These are phyloP conservation scores for Candida boidinii DNA, from an alignment of 805 yeast genomes.

Conservation along the genomic window DNA sequence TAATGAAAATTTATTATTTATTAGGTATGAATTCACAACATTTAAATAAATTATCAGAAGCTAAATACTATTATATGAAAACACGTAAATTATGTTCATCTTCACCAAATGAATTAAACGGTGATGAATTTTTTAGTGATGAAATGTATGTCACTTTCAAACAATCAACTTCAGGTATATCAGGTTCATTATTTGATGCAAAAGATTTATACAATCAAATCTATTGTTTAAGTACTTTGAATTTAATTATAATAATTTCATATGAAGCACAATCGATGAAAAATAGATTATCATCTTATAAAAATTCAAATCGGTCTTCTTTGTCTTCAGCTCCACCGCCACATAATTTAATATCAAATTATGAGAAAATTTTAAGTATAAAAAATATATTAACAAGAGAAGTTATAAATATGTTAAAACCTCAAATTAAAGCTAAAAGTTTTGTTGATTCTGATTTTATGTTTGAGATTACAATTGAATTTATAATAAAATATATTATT, in stretches of 20 bases:
- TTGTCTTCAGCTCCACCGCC: too few species aligned
- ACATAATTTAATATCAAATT: too few species aligned
- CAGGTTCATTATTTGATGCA: conserved; percentile 14
- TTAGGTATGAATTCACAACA: conserved; percentile 32
- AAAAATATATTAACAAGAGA: neutral
- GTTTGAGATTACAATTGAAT: neutral
- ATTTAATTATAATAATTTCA: conserved; percentile 12
- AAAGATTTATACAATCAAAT: conserved; percentile 15
- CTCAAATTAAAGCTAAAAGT: too few species aligned
- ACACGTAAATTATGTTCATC: conserved; percentile 20
- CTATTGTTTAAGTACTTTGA: conserved; percentile 15
- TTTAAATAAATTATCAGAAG: conserved; percentile 25
- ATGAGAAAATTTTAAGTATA: neutral
- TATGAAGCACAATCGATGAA: neutral
- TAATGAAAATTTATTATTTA: conserved; percentile 30
- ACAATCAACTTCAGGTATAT: conserved; percentile 16
- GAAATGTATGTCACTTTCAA: conserved; percentile 11
- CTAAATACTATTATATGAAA: conserved; percentile 31
- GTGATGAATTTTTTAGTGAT: conserved; percentile 16
- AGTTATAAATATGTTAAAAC: too few species aligned
- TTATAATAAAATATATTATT: neutral
- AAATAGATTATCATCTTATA: too few species aligned
- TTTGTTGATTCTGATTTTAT: neutral
- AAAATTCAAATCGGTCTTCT: too few species aligned
- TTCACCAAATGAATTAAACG: conserved; percentile 10